These are phyloP conservation scores for Citrus trifoliata DNA, from an alignment of 345 rosid genomes.

Conservation along the genomic window DNA sequence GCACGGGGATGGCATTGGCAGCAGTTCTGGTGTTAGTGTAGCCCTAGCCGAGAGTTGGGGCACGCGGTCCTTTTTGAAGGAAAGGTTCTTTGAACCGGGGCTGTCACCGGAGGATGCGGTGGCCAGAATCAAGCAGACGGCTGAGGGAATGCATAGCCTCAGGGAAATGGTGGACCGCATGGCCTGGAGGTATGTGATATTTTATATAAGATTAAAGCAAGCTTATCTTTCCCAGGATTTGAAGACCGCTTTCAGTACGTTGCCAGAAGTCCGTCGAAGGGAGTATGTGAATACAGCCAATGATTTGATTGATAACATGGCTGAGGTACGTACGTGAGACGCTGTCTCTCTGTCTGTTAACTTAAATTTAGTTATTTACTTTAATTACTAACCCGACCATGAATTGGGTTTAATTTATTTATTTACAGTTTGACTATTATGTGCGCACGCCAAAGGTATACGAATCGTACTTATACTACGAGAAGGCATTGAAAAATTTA, in stretches of 20 bases:
- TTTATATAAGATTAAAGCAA: conserved; percentile 67
- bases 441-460: conserved; percentile 84
- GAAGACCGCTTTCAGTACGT: conserved; percentile 54
- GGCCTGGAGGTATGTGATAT: conserved; percentile 90
- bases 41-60: conserved; percentile 86
- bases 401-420: neutral
- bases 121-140: conserved; percentile 84
- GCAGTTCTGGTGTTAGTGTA: neutral
- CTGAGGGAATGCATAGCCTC: conserved; percentile 71
- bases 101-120: conserved; percentile 80
- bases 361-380: no score
- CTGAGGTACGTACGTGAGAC: conserved; percentile 58
- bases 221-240: conserved; percentile 81
- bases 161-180: conserved; percentile 85
- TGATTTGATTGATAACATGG: conserved; percentile 69
- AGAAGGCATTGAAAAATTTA: conserved; percentile 77
- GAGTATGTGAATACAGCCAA: conserved; percentile 73
- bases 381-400: no score
- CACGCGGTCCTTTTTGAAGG: conserved; percentile 59
- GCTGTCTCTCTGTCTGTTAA: no score
- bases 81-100: conserved; percentile 65
- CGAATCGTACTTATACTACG: conserved; percentile 83
- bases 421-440: conserved; percentile 57
- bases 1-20: conserved; percentile 7
- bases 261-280: conserved; percentile 53